These are phyloP conservation scores for Pichia sp. DNA, from an alignment of 1,139 yeast species.

Conservation along the genomic window DNA sequence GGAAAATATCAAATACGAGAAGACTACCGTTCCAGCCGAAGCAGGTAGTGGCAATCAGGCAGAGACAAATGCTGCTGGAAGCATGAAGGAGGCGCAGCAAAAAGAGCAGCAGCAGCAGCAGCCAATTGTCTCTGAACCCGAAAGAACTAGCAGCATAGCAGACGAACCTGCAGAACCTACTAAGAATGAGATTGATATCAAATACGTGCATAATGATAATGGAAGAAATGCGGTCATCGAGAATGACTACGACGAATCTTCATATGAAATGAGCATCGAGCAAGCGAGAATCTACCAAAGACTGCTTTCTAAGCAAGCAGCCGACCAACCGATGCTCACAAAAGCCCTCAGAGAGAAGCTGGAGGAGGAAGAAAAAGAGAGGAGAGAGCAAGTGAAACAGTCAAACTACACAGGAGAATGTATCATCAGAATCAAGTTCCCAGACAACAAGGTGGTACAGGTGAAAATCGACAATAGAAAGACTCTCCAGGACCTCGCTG, in stretches of 20 bases:
- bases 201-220: background rate
- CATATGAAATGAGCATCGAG: conserved; percentile 27
- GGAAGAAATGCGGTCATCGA: background rate
- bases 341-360: conserved; percentile 23
- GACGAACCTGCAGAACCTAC: background rate
- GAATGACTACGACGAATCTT: conserved; percentile 21
- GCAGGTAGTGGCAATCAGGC: background rate
- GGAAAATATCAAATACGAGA: background rate
- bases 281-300: conserved; percentile 29
- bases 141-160: no score
- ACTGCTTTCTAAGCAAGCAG: conserved; percentile 22
- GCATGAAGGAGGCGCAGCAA: background rate
- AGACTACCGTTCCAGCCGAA: background rate
- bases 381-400: conserved; percentile 11
- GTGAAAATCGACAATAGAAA: conserved; percentile 20
- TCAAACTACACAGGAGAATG: conserved; percentile 13
- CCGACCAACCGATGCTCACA: conserved; percentile 23
- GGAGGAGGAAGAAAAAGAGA: conserved; percentile 11
- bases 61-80: background rate
- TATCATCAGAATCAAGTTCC: conserved; percentile 27
- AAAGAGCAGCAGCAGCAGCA: background rate
- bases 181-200: background rate
- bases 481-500: conserved; percentile 22
- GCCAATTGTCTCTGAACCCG: background rate
- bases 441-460: conserved; percentile 28